phyloP scores from a whole-genome alignment of 306 rosid genomes.

The Lablab purpureus region DNA sequence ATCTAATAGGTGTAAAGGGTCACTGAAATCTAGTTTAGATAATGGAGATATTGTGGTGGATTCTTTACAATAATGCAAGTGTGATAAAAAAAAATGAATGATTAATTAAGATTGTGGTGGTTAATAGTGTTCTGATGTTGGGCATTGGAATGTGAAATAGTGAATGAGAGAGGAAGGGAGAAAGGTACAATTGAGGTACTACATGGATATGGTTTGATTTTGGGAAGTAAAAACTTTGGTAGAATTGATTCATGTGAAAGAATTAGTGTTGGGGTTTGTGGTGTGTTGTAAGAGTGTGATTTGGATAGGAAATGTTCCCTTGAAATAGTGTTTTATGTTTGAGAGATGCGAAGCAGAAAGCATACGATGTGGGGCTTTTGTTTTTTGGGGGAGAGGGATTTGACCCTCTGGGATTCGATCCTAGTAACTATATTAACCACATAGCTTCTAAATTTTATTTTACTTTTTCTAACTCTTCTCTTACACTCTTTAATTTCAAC shows the following conservation, averaged over 20 bases:
- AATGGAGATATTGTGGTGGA: background rate
- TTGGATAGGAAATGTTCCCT: slow-evolving; percentile 21
- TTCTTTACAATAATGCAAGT: slow-evolving; percentile 27
- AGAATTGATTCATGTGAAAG: slow-evolving; percentile 32
- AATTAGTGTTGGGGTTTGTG: slow-evolving; percentile 1
- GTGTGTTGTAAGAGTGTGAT: background rate
- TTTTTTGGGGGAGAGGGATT: slow-evolving; percentile 27
- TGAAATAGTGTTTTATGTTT: slow-evolving; percentile 30
- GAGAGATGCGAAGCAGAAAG: slow-evolving; percentile 36
- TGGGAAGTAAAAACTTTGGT: background rate
- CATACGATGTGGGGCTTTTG: slow-evolving; percentile 37
- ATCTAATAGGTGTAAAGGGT: background rate
- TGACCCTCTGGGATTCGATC: slow-evolving; percentile 41
- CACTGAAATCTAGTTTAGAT: background rate
- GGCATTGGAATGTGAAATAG: slow-evolving; percentile 19
- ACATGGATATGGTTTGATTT: slow-evolving; percentile 18
- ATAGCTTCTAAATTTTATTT: slow-evolving; percentile 29
- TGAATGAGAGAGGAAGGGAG: background rate
- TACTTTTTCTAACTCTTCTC: too few relatives aligned
- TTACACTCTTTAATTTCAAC: too few relatives aligned
- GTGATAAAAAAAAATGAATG: background rate
- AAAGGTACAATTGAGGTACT: slow-evolving; percentile 42
- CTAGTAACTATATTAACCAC: slow-evolving; percentile 38
- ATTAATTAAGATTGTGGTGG: background rate
- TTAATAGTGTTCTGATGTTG: background rate